Evolutionary conservation across 805 yeast genomes (phyloP).

Genomic region (Debaryomyces hansenii): DNA sequence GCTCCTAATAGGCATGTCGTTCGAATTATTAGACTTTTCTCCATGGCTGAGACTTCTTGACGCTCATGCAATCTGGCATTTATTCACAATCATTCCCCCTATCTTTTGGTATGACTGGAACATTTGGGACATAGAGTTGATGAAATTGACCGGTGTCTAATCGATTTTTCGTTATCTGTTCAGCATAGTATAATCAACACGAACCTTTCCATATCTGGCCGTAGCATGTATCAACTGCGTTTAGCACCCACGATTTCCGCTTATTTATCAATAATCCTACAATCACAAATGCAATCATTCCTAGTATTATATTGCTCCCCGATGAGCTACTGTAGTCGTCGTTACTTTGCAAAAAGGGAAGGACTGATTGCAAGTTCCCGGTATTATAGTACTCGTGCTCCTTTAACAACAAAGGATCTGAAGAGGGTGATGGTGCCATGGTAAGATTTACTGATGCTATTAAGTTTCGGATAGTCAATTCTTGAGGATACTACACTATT

Average conservation of each 20-base stretch:
- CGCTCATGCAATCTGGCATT: constrained; percentile 95
- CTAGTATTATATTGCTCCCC: not conserved
- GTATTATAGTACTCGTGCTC: constrained; percentile 33
- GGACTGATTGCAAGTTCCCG: constrained; percentile 18
- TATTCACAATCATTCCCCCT: constrained; percentile 82
- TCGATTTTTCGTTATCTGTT: not conserved
- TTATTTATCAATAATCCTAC: not conserved
- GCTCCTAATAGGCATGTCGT: constrained; percentile 29
- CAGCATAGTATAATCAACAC: constrained; percentile 4
- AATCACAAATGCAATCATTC: not conserved
- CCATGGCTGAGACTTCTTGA: constrained; percentile 46
- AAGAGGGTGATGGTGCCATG: constrained; percentile 23
- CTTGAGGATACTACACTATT: too few species aligned
- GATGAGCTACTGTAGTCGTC: constrained; percentile 3
- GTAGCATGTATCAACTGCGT: not conserved
- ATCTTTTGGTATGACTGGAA: constrained; percentile 68
- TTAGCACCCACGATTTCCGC: not conserved
- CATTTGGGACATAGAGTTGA: constrained; percentile 44
- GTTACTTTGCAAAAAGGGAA: constrained; percentile 11
- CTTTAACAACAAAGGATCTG: constrained; percentile 15
- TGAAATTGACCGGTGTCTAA: constrained; percentile 10
- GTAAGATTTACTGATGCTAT: too few species aligned
- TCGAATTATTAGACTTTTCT: constrained; percentile 37
- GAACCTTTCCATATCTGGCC: not conserved
- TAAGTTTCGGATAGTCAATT: too few species aligned